Conservation (phyloP, 306 rosid genomes). For the Cicer arietinum region DNA sequence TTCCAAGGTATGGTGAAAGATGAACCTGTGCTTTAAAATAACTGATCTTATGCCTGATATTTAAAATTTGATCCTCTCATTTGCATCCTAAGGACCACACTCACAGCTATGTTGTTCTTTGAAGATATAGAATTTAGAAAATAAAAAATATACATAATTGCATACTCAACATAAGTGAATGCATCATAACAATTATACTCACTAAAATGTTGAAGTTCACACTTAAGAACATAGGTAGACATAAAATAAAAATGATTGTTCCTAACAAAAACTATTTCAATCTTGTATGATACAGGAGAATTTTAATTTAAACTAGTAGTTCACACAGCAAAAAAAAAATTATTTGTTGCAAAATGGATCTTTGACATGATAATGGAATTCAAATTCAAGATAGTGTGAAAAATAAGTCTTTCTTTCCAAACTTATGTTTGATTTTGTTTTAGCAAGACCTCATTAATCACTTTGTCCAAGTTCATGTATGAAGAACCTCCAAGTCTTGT, state of each 20-base stretch:
- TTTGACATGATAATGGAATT: not conserved
- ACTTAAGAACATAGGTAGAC: not conserved
- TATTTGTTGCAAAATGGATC: not conserved
- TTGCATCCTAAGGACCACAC: conserved; percentile 3
- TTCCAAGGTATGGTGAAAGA: not conserved
- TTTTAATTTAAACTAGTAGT: too few species aligned
- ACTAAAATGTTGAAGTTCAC: not conserved
- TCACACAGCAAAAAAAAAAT: too few species aligned
- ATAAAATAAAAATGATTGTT: not conserved
- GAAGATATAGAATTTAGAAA: conserved; percentile 26
- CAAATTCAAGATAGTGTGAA: too few species aligned
- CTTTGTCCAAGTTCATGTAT: conserved; percentile 28
- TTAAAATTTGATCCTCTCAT: not conserved
- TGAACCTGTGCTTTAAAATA: not conserved
- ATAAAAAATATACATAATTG: not conserved
- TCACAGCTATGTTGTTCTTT: conserved; percentile 2
- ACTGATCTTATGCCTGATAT: not conserved
- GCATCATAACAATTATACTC: too few species aligned
- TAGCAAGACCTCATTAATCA: conserved; percentile 39
- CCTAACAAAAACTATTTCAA: not conserved
- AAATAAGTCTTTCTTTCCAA: too few species aligned
- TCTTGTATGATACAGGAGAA: too few species aligned
- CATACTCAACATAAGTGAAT: conserved; percentile 41
- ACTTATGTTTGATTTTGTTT: not conserved
- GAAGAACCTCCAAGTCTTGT: conserved; percentile 41